phyloP scores from a whole-genome alignment of 805 yeast species.

The Wickerhamiella sergipiensis region DNA sequence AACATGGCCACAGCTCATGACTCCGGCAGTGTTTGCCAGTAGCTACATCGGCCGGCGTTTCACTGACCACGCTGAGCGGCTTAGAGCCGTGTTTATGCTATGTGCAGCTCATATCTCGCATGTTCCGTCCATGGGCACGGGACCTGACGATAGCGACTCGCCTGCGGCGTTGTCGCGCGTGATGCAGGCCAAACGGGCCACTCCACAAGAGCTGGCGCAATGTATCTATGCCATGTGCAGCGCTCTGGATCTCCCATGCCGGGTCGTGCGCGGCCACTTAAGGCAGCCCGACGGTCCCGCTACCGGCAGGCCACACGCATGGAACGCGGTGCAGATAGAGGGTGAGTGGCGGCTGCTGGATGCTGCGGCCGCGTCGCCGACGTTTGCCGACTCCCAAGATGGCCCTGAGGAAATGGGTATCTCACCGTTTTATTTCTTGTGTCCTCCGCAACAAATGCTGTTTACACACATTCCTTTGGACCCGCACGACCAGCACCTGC shows the following conservation, averaged over 20 bases:
- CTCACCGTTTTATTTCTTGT: constrained; percentile 56
- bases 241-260: constrained; percentile 57
- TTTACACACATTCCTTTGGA: constrained; percentile 79
- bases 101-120: constrained; percentile 46
- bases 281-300: constrained; percentile 56
- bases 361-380: constrained; percentile 45
- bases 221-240: constrained; percentile 61
- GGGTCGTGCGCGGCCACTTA: constrained; percentile 68
- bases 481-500: constrained; percentile 68
- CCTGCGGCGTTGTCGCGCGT: constrained; percentile 16
- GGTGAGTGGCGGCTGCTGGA: constrained; percentile 75
- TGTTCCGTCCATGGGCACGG: constrained; percentile 23
- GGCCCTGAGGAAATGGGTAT: constrained; percentile 20
- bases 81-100: constrained; percentile 52
- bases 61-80: constrained; percentile 38
- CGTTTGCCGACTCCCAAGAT: constrained; percentile 27
- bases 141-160: constrained; percentile 15
- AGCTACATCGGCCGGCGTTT: constrained; percentile 41
- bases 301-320: constrained; percentile 46
- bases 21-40: constrained; percentile 41
- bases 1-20: constrained; percentile 29
- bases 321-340: constrained; percentile 70
- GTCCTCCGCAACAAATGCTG: constrained; percentile 60
- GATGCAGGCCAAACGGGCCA: constrained; percentile 38
- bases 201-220: constrained; percentile 61